phyloP scores from a whole-genome alignment of 208 protist genomes.

The Giardia duodenalis region DNA sequence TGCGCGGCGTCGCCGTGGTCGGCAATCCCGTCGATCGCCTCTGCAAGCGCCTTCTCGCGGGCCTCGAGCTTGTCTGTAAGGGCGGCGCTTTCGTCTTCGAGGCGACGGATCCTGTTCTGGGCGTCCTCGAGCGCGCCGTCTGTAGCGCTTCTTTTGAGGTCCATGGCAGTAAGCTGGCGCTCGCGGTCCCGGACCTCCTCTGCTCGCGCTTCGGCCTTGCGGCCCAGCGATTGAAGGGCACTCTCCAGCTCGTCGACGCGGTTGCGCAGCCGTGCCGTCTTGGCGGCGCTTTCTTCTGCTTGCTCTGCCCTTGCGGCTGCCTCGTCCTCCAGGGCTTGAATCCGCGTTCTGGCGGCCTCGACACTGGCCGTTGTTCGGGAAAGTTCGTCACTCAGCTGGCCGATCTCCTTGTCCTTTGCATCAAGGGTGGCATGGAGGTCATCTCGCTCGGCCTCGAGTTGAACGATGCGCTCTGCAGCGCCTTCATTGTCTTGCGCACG shows the following conservation, averaged over 20 bases:
- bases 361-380: not conserved
- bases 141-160: not conserved
- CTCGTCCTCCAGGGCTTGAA: not conserved
- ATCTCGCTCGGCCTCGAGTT: not conserved
- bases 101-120: not conserved
- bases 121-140: not conserved
- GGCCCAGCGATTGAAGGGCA: not conserved
- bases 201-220: not conserved
- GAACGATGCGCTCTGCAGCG: not conserved
- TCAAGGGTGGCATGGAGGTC: not conserved
- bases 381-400: not conserved
- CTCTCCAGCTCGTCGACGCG: not conserved
- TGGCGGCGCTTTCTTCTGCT: not conserved
- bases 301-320: not conserved
- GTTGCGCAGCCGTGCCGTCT: too few relatives aligned
- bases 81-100: not conserved
- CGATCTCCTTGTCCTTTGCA: not conserved
- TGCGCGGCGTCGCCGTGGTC: not conserved
- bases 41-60: not conserved
- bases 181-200: not conserved
- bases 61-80: not conserved
- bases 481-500: not conserved
- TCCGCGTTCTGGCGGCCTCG: not conserved
- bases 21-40: not conserved
- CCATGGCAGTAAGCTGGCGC: not conserved